Evolutionary conservation across 176 grass and related monocot species (phyloP), one percentile per base, ranked within the genome.

Genomic region (Aegilops umbellulata): DNA sequence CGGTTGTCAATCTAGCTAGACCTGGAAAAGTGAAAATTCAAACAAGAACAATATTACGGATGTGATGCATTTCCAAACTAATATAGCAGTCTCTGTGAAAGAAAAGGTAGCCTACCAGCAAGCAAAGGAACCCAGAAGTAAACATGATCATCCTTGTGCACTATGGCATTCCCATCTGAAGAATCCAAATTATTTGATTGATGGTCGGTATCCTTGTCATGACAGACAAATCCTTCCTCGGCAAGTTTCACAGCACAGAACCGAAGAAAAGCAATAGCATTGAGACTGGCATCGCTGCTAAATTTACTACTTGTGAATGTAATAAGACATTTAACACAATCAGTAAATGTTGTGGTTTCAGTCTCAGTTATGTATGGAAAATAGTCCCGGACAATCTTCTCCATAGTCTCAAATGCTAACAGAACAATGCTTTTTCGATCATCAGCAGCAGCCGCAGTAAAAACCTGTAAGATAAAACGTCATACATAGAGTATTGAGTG

Each of bases 291-390:
- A 87, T 99, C 94, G 26, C 94, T 99, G 88, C 90, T 99, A 85
- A 99, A 99, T 94, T 94, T 99, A 86, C 97, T 99, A 64, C 89
- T 94, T 78, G 97, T 99, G 81, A 99, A 99, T 49, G 97, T 84
- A 65, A 99, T 93, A n/a, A 99, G 94, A 86, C 97, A 99, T 85
- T 94, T 94, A 27, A 96, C 97, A 87, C 94, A 99, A 81, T 99
- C 97, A 11, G 94, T 96, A 85, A 99, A 99, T 57, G 90, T 95
- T 74, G 88, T 99, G 78, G 97, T 92, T 84, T 99, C 97, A 22
- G 97, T 99, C 87, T 99, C 97, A 76, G 97, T 99, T 99, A 99
- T 99, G 86, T 94, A 94, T 44, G 94, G 94, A 65, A 99, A 99
- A 86, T 94, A 99, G 70, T 99, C 97, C 76, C 97, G 87, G 84